Percentiles rank a stretch among this genome's conserved stretches.
These are phyloP conservation scores for Arabidopsis hybrid DNA, from an alignment of 441 rosid species.

Conservation along the genomic window DNA sequence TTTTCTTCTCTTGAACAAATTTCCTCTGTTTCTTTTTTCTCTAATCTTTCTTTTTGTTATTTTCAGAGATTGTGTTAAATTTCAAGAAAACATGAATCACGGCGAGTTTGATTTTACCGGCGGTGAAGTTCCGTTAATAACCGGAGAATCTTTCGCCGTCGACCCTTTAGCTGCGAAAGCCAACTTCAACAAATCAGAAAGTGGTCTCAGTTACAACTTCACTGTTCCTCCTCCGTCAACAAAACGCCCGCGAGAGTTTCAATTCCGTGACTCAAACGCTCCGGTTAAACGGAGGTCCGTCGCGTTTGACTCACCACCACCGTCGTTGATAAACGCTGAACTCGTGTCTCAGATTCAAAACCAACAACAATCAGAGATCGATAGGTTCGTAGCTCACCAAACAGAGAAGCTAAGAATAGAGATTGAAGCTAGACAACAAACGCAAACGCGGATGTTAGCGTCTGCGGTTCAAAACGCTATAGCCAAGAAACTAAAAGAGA, in stretches of 20 bases:
- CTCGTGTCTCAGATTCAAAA: conserved; percentile 34
- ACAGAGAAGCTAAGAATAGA: conserved; percentile 65
- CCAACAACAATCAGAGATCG: conserved; percentile 43
- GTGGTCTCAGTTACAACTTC: conserved; percentile 37
- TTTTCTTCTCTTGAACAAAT: background rate
- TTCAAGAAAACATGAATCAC: conserved; percentile 40
- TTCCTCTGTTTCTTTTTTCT: background rate
- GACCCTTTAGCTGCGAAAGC: conserved; percentile 30
- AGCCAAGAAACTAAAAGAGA: conserved; percentile 57
- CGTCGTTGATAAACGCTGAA: conserved; percentile 32
- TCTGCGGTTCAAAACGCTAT: conserved; percentile 55
- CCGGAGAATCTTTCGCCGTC: conserved; percentile 22
- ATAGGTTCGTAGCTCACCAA: conserved; percentile 44
- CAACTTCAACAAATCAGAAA: conserved; percentile 35
- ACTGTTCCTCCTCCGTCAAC: conserved; percentile 23
- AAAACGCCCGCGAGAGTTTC: conserved; percentile 37
- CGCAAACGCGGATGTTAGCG: conserved; percentile 59
- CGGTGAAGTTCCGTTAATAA: conserved; percentile 27
- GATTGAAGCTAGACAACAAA: conserved; percentile 60
- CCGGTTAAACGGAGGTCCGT: conserved; percentile 31
- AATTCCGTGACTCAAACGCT: conserved; percentile 24
- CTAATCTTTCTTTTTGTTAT: conserved; percentile 2
- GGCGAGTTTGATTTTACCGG: conserved; percentile 25
- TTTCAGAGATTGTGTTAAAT: conserved; percentile 39
- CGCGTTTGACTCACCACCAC: conserved; percentile 22